These are phyloP conservation scores for Solanum sparsipilum DNA, from an alignment of 257 asterid species.

Conservation along the genomic window DNA sequence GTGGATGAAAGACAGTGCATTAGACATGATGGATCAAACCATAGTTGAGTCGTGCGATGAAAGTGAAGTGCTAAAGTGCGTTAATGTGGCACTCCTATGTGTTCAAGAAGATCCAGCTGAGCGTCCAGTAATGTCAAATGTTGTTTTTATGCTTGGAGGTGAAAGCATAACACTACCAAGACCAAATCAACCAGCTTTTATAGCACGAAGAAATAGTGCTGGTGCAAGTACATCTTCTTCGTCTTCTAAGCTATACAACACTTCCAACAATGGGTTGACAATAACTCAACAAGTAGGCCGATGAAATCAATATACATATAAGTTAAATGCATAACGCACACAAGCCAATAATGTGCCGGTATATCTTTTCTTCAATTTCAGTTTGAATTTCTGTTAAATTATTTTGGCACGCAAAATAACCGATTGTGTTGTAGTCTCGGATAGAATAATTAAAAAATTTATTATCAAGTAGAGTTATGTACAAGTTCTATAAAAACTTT, in stretches of 20 bases:
- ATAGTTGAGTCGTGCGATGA: background rate
- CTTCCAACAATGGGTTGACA: background rate
- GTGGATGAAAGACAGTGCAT: constrained; percentile 12
- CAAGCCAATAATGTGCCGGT: background rate
- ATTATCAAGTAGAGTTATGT: background rate
- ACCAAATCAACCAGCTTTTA: constrained; percentile 19
- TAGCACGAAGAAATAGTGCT: background rate
- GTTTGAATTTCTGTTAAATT: background rate
- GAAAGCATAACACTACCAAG: constrained; percentile 7
- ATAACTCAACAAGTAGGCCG: constrained; percentile 4
- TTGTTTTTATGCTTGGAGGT: constrained; percentile 11
- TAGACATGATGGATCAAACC: constrained; percentile 7
- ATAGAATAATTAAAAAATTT: background rate
- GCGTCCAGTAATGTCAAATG: constrained; percentile 22
- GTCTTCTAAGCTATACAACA: background rate
- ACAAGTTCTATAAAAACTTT: background rate
- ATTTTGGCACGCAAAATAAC: background rate
- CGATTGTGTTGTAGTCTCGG: background rate
- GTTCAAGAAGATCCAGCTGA: constrained; percentile 23
- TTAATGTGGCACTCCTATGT: constrained; percentile 18
- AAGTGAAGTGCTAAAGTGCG: constrained; percentile 5
- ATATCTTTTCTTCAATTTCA: background rate
- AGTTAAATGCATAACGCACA: too few species aligned
- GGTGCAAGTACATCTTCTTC: background rate
- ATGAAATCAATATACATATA: background rate